Percentiles rank a stretch among this genome's conserved stretches.
These are phyloP conservation scores for Leavenworthia alabamica DNA, from an alignment of 345 rosid genomes.

Conservation along the genomic window DNA sequence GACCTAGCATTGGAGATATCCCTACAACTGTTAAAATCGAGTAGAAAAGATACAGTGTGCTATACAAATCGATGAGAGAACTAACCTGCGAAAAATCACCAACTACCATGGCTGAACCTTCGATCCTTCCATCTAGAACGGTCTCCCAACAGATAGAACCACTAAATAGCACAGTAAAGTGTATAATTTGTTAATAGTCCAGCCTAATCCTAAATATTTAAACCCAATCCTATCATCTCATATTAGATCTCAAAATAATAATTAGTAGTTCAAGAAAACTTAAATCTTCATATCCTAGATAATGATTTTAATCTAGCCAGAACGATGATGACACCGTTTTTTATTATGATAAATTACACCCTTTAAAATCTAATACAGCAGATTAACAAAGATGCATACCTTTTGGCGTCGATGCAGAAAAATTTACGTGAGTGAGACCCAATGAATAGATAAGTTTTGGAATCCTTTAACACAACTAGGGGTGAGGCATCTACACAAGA, in stretches of 20 bases:
- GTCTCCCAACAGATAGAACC: constrained; percentile 77
- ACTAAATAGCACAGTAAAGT: constrained; percentile 38
- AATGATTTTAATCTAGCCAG: background rate
- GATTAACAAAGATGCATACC: constrained; percentile 38
- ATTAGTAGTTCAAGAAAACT: background rate
- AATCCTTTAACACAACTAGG: constrained; percentile 50
- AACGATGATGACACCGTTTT: background rate
- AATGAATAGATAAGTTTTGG: constrained; percentile 60
- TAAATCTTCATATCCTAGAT: background rate
- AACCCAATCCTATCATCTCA: background rate
- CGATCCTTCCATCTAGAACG: constrained; percentile 69
- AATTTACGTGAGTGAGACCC: constrained; percentile 87
- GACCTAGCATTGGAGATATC: constrained; percentile 41
- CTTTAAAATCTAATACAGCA: background rate
- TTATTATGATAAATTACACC: background rate
- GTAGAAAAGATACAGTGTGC: constrained; percentile 12
- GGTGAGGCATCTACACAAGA: constrained; percentile 97
- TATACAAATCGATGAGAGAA: constrained; percentile 15
- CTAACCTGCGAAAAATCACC: constrained; percentile 78
- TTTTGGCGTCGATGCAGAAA: constrained; percentile 57
- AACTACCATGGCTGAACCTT: constrained; percentile 74
- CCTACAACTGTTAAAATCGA: background rate
- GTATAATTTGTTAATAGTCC: constrained; percentile 16
- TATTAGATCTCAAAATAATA: background rate
- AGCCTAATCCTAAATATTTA: background rate